phyloP scores from a whole-genome alignment of 148 eudicot genomes.

The Gaultheria prostrata region DNA sequence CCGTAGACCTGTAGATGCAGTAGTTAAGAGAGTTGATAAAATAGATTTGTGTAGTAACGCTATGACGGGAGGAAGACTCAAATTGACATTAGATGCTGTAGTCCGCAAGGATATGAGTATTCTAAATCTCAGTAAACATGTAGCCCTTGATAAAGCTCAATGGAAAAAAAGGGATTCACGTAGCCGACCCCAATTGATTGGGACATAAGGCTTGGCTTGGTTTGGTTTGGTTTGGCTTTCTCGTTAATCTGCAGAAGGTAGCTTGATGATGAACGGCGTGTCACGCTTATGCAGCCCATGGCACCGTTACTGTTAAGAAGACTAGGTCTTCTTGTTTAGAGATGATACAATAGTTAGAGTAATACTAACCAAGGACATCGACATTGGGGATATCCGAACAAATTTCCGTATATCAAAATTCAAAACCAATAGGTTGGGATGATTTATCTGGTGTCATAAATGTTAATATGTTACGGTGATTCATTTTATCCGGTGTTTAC shows the following conservation, averaged over 20 bases:
- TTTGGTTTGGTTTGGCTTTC: too few species aligned
- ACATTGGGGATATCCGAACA: background rate
- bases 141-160: too few species aligned
- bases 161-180: too few species aligned
- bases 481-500: background rate
- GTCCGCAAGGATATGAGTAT: too few species aligned
- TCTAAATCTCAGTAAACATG: too few species aligned
- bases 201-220: too few species aligned
- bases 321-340: constrained; percentile 1
- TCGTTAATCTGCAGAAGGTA: background rate
- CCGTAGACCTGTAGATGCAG: too few species aligned
- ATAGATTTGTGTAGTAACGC: too few species aligned
- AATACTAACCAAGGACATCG: background rate
- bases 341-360: background rate
- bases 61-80: too few species aligned
- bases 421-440: background rate
- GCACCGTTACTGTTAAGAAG: background rate
- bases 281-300: background rate
- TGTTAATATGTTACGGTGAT: background rate
- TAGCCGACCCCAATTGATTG: too few species aligned
- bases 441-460: background rate
- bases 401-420: background rate
- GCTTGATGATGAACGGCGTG: background rate
- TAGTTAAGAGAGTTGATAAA: too few species aligned
- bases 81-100: too few species aligned